phyloP scores from a whole-genome alignment of 2,329 filamentous ascomycete species.

The Fusarium floridanum region DNA sequence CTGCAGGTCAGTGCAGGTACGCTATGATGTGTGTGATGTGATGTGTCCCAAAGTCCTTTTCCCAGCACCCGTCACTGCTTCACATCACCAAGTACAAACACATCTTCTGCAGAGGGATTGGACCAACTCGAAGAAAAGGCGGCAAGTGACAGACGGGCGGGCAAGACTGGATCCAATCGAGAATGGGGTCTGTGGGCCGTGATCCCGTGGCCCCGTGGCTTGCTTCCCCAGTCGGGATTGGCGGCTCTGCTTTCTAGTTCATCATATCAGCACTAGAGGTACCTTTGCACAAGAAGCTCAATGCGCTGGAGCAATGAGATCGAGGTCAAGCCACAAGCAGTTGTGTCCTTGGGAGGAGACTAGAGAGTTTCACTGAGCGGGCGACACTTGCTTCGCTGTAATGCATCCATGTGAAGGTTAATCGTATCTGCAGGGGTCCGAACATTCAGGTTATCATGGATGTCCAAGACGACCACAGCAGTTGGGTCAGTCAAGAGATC shows the following conservation, averaged over 20 bases:
- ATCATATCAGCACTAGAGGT: constrained; percentile 34
- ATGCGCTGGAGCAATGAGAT: background rate
- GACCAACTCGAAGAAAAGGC: background rate
- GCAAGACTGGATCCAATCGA: background rate
- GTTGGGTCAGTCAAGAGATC: background rate
- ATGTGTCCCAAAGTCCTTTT: background rate
- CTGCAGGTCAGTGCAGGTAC: background rate
- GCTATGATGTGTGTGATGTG: background rate
- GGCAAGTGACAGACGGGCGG: constrained; percentile 1
- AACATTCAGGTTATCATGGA: background rate
- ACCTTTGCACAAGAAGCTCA: constrained; percentile 18
- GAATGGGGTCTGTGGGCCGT: constrained; percentile 3
- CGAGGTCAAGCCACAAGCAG: background rate
- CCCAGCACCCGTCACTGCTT: constrained; percentile 6
- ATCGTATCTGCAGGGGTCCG: background rate
- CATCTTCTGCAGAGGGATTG: background rate
- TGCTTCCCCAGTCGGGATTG: constrained; percentile 29
- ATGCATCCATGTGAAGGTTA: background rate
- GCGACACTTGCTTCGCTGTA: background rate
- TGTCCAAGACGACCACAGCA: background rate
- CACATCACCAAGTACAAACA: constrained; percentile 3
- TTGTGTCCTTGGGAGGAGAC: background rate
- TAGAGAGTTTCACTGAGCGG: constrained; percentile 4
- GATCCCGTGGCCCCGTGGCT: constrained; percentile 5
- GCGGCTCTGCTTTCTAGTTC: constrained; percentile 21